phyloP scores from a whole-genome alignment of 805 yeast species.

The Zygoascus ofunaensis region DNA sequence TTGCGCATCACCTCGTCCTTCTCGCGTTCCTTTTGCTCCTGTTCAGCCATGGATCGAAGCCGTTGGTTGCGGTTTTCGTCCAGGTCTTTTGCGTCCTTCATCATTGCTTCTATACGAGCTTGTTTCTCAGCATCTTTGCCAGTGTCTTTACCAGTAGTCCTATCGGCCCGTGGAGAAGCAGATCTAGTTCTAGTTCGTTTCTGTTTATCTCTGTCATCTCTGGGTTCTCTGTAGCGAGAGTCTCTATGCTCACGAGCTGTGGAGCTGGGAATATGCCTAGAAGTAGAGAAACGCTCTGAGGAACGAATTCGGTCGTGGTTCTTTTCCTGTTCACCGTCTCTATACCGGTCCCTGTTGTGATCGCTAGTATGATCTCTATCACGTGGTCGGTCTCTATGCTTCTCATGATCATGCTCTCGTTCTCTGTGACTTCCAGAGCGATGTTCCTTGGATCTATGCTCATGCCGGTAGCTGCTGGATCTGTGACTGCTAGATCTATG shows the following conservation, averaged over 20 bases:
- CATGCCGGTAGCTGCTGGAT: background rate
- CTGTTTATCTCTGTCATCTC: background rate
- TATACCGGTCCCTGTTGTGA: background rate
- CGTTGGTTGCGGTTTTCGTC: constrained; percentile 11
- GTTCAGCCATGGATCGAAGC: constrained; percentile 2
- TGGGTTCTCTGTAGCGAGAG: background rate
- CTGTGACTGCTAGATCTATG: background rate
- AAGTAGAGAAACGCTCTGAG: background rate
- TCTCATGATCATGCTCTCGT: background rate
- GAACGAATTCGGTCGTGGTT: background rate
- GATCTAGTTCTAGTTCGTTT: background rate
- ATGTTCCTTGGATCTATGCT: background rate
- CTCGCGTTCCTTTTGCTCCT: constrained; percentile 6
- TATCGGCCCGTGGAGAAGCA: background rate
- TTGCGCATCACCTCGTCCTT: constrained; percentile 4
- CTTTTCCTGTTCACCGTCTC: background rate
- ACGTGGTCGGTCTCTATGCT: background rate
- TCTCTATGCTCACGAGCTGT: background rate
- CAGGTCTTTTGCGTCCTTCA: constrained; percentile 12
- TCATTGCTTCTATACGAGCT: constrained; percentile 15
- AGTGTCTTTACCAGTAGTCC: background rate
- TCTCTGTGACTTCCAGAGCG: background rate
- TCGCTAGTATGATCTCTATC: background rate
- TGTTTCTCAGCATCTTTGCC: constrained; percentile 4
- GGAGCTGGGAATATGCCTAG: background rate